Evolutionary conservation across 768 basidiomycete genomes (phyloP).

Genomic region (Phallus indusiatus): DNA sequence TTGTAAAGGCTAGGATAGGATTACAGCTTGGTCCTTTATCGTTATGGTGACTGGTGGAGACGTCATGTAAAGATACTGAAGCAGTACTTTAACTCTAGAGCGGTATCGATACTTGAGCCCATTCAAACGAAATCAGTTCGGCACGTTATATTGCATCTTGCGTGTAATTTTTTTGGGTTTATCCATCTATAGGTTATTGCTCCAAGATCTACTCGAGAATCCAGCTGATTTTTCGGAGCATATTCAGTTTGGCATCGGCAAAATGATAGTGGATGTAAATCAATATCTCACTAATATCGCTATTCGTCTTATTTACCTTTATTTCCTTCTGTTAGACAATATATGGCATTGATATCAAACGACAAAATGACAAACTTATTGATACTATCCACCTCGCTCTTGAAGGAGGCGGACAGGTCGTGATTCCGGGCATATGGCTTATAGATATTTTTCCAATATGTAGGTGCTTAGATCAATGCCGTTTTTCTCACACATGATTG

Average conservation of each 20-base stretch:
- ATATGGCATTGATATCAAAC: conserved; percentile 30
- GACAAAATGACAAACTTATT: conserved; percentile 33
- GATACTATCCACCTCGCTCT: conserved; percentile 31
- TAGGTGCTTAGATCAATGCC: background rate
- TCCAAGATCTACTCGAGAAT: conserved; percentile 27
- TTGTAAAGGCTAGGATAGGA: conserved; percentile 35
- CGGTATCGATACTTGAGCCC: conserved; percentile 20
- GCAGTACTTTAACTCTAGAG: conserved; percentile 25
- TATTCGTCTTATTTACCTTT: conserved; percentile 23
- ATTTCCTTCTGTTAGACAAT: conserved; percentile 30
- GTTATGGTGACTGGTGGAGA: conserved; percentile 28
- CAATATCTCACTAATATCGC: background rate
- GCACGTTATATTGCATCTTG: background rate
- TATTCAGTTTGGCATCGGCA: conserved; percentile 22
- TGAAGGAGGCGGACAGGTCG: conserved; percentile 26
- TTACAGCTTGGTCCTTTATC: conserved; percentile 35
- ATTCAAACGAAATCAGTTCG: conserved; percentile 28
- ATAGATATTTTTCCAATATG: conserved; percentile 10
- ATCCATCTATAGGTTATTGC: conserved; percentile 12
- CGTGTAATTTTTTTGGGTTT: too few species aligned
- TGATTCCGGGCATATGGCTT: conserved; percentile 19
- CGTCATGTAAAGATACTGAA: conserved; percentile 31
- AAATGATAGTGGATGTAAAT: background rate
- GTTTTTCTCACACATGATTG: too few species aligned
- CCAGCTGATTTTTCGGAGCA: too few species aligned